Evolutionary conservation across 306 rosid genomes (phyloP).

Genomic region (Sicyos baderoa): DNA sequence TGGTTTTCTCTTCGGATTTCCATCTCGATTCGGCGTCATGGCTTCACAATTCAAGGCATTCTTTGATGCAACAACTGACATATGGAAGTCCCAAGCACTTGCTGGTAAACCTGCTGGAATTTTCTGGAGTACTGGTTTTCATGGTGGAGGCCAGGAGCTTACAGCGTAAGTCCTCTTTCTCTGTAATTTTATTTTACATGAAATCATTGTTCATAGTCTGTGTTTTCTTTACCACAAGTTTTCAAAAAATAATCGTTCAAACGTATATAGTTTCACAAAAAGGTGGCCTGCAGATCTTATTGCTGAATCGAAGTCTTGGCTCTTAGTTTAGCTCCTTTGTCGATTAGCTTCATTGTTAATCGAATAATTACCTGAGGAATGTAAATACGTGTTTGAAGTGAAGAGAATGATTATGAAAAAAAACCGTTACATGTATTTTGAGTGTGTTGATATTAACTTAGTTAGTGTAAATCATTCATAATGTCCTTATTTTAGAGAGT

Average conservation of each 20-base stretch:
- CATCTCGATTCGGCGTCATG: slow-evolving; percentile 95
- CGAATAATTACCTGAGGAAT: too few relatives aligned
- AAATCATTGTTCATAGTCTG: neutral
- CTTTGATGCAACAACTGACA: slow-evolving; percentile 58
- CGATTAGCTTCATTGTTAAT: too few relatives aligned
- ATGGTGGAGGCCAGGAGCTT: slow-evolving; percentile 94
- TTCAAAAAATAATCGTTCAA: neutral
- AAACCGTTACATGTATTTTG: too few relatives aligned
- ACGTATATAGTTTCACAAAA: neutral
- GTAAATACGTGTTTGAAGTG: too few relatives aligned
- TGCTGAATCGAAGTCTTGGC: neutral
- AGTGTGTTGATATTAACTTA: too few relatives aligned
- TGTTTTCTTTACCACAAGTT: slow-evolving; percentile 2
- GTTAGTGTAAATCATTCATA: too few relatives aligned
- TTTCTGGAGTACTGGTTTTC: slow-evolving; percentile 95
- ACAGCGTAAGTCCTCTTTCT: slow-evolving; percentile 56
- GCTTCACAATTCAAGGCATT: slow-evolving; percentile 78
- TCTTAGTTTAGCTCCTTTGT: too few relatives aligned
- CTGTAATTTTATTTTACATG: neutral
- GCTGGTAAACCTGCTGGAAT: slow-evolving; percentile 97
- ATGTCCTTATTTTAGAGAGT: too few relatives aligned
- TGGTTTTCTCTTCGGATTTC: slow-evolving; percentile 78
- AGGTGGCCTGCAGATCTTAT: neutral
- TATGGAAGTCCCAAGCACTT: slow-evolving; percentile 78
- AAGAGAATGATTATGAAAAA: too few relatives aligned